Conservation (phyloP, 345 rosid species). For the Aquilaria malaccensis region DNA sequence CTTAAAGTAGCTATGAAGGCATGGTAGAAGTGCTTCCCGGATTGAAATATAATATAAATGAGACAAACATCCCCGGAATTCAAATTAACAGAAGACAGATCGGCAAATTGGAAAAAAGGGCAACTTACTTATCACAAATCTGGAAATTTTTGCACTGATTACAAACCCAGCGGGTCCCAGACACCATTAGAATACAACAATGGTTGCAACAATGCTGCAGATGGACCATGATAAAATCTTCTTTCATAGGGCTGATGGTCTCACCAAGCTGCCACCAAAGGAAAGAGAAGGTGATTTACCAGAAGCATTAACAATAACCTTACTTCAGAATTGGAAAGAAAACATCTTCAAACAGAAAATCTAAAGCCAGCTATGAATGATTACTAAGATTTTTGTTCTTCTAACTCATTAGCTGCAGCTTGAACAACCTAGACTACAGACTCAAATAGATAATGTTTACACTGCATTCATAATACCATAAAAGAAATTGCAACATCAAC, state of each 20-base stretch:
- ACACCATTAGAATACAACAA: conserved; percentile 85
- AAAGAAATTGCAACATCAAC: conserved; percentile 1
- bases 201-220: conserved; percentile 88
- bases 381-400: background rate
- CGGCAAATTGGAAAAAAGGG: too few species aligned
- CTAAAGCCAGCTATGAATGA: background rate
- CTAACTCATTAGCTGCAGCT: too few species aligned
- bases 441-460: too few species aligned
- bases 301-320: conserved; percentile 8
- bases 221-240: conserved; percentile 99
- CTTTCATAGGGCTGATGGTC: conserved; percentile 96
- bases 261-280: conserved; percentile 80
- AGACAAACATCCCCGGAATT: too few species aligned
- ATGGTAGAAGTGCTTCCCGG: too few species aligned
- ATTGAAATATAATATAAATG: too few species aligned
- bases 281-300: conserved; percentile 7
- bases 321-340: conserved; percentile 1
- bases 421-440: too few species aligned
- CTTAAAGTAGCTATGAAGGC: too few species aligned
- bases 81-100: too few species aligned
- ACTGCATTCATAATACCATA: too few species aligned
- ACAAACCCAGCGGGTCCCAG: conserved; percentile 92
- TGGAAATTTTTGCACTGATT: conserved; percentile 86
- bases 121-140: conserved; percentile 82
- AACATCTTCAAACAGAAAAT: background rate